Base-by-base conservation (phyloP, 2,329 filamentous ascomycete species). In the Triangularia setosa region DNA sequence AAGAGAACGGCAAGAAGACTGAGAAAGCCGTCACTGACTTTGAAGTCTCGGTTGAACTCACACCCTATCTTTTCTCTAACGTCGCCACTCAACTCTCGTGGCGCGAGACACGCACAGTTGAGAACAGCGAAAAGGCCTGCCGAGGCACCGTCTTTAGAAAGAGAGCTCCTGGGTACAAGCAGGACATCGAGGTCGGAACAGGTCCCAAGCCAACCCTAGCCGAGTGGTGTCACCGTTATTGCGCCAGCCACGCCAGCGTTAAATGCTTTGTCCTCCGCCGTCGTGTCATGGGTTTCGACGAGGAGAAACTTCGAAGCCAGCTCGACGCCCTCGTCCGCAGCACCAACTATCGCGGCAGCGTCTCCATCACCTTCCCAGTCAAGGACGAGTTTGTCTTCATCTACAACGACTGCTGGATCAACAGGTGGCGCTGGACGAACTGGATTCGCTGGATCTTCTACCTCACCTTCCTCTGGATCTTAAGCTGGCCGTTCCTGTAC, bases 161-260 rank as follows among this genome's bases (percentile, higher is more conserved):
- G 4, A 76, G 82, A 3, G 85, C 81, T 0, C 81, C 83, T 0
- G 77, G 76, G n/a, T 76, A 80, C 52, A 77, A 74, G 60, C 77
- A 79, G 65, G 77, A 78, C 65, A 74, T 83, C 62, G 80, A 84
- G 69, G 73, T 82, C 11, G 79, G 79, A 11, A 66, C 69, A 25
- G 65, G 68, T 9, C 69, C 69, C 65, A 77, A 75, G 72, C 81
- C 71, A 35, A 76, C 70, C 21, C 74, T 87, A 11, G 74, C 73
- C 23, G 83, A 87, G 64, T 93, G 90, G 90, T 91, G 88, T 70
- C 84, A 89, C 64, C 82, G 83, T 44, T 93, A 86, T 76, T 88
- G 85, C 70, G 83, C 83, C 2, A 86, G 83, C 68, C 77, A 79
- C 23, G 80, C 85, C 0, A 78, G 78, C 8, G 78, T 91, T 33